phyloP scores from a whole-genome alignment of 108 stramenopile species.

The Hondaea fermentalgiana region DNA sequence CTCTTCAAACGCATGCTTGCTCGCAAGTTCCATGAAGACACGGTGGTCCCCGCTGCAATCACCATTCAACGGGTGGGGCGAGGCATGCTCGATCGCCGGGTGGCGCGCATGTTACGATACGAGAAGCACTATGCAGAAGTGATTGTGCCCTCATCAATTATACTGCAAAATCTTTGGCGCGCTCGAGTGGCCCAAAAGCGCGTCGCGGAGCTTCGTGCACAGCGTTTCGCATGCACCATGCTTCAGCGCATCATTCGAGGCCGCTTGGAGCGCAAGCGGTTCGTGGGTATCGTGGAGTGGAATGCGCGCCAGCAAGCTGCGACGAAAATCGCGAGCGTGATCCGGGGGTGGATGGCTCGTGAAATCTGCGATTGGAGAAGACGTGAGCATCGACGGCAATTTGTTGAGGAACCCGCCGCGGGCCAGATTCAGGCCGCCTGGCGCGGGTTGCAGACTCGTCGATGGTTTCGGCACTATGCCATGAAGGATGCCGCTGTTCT shows the following conservation, averaged over 20 bases:
- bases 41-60: background rate
- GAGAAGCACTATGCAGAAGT: background rate
- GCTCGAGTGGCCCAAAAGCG: background rate
- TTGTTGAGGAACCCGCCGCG: background rate
- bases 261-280: background rate
- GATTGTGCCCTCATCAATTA: background rate
- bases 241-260: background rate
- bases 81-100: background rate
- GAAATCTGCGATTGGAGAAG: background rate
- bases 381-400: background rate
- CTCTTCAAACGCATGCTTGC: background rate
- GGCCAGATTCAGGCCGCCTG: background rate
- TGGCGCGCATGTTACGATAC: background rate
- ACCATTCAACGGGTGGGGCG: background rate
- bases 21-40: background rate
- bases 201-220: background rate
- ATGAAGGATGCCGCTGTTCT: background rate
- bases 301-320: background rate
- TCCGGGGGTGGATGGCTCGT: background rate
- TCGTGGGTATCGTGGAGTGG: background rate
- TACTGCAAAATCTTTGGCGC: background rate
- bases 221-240: background rate
- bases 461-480: background rate
- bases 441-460: background rate
- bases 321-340: background rate